A percentile compares a stretch with the other conserved stretches of the same genome.
Conservation (phyloP, 2,329 filamentous ascomycete species). For the Cryphonectria radicalis region DNA sequence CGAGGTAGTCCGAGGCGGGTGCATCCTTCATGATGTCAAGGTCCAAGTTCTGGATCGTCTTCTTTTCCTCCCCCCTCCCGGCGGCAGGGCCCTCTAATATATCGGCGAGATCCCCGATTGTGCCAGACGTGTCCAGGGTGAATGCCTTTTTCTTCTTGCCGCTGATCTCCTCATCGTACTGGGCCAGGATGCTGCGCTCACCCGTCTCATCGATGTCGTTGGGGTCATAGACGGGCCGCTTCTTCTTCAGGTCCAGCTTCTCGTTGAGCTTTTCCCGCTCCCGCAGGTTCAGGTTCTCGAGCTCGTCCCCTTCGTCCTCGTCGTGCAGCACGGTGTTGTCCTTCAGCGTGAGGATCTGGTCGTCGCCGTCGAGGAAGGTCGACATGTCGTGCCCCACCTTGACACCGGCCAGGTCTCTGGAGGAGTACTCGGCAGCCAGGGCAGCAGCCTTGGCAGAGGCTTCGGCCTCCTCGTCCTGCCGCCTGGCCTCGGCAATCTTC, state of each 20-base stretch:
- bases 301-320: slow-evolving; percentile 86
- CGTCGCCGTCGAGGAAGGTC: slow-evolving; percentile 79
- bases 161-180: slow-evolving; percentile 95
- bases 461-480: slow-evolving; percentile 74
- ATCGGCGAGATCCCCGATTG: slow-evolving; percentile 65
- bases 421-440: slow-evolving; percentile 73
- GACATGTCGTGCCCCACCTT: slow-evolving; percentile 88
- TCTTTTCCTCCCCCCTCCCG: slow-evolving; percentile 57
- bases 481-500: slow-evolving; percentile 79
- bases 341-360: slow-evolving; percentile 93
- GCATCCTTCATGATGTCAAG: slow-evolving; percentile 70
- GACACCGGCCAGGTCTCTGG: slow-evolving; percentile 85
- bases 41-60: slow-evolving; percentile 72
- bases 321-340: slow-evolving; percentile 84
- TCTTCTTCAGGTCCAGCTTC: slow-evolving; percentile 85
- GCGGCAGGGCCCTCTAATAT: slow-evolving; percentile 51
- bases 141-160: slow-evolving; percentile 89
- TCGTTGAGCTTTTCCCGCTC: slow-evolving; percentile 76
- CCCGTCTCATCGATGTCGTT: slow-evolving; percentile 71
- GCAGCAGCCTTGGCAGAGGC: slow-evolving; percentile 71
- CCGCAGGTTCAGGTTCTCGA: slow-evolving; percentile 75
- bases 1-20: slow-evolving; percentile 84
- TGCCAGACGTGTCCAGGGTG: slow-evolving; percentile 79
- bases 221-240: slow-evolving; percentile 86
- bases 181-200: slow-evolving; percentile 72